Base-by-base conservation (phyloP, 306 rosid genomes). In the Castanea mollissima region DNA sequence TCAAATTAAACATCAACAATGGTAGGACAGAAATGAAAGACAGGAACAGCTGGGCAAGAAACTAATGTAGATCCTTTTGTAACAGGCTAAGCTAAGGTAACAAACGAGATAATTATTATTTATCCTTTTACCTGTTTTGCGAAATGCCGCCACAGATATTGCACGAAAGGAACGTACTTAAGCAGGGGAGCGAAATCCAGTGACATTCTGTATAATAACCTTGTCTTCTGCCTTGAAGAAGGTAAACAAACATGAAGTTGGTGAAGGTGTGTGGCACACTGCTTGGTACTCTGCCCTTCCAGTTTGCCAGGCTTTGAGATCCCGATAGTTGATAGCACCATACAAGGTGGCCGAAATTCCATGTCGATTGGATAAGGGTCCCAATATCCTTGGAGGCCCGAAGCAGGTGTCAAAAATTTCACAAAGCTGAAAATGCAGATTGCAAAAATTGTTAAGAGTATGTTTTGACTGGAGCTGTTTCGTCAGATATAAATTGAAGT, bases 291-390 rank as follows among this genome's bases (percentile, higher is more conserved):
- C 87, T 92, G 92, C 31, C 98, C 98, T 78, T 91, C 91, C 19
- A 94, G 87, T 82, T 91, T 91, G 25, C 98, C 98, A 3, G 98
- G 98, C 75, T 94, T 92, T 60, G 98, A 94, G 78, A 94, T 94
- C 79, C 98, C 98, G 19, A 94, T 92, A 71, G 98, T 94, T 19
- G 98, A 94, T 34, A 92, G 88, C 4, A 94, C 98, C 93, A 92
- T 91, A 87, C 98, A 94, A 76, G 98, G 97, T 4, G 98, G 98
- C 60, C 88, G 90, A 74, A 94, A 94, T 86, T 94, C 98, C 97
- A 94, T 94, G 74, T 94, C 98, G 19, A 94, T 94, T 0, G 98
- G 98, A 79, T 94, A 94, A 3, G 98, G 98, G 62, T 94, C 98
- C 98, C 98, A 92, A 68, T 94, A 92, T 69, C 98, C 98, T 89